These are phyloP conservation scores for Zasmidium cellare DNA, from an alignment of 2,329 filamentous ascomycete species.

Conservation along the genomic window DNA sequence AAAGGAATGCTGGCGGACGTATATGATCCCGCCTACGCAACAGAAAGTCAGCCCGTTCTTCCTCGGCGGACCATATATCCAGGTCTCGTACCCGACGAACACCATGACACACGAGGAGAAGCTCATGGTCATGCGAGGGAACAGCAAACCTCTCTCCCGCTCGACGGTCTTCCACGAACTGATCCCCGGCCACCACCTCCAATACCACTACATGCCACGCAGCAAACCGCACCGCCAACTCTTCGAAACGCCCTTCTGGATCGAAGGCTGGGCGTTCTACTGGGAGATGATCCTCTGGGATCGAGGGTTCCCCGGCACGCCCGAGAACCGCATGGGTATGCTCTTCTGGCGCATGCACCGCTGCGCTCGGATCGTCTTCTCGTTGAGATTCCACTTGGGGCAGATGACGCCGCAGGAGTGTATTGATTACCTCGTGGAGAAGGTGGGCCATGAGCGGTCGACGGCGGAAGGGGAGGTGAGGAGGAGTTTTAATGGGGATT, in stretches of 20 bases:
- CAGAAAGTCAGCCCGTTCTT: constrained; percentile 63
- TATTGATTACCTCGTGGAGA: constrained; percentile 57
- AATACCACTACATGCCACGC: constrained; percentile 52
- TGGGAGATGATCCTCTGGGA: constrained; percentile 63
- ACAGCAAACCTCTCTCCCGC: constrained; percentile 58
- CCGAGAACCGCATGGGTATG: constrained; percentile 58
- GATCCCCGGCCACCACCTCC: constrained; percentile 60
- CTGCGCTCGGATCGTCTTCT: constrained; percentile 60
- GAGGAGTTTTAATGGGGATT: constrained; percentile 57
- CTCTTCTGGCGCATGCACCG: constrained; percentile 65
- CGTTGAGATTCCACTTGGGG: constrained; percentile 59
- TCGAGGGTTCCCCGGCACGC: constrained; percentile 50
- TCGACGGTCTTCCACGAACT: constrained; percentile 64
- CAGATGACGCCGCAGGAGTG: constrained; percentile 55
- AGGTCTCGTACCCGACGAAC: constrained; percentile 58
- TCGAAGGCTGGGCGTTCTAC: constrained; percentile 63
- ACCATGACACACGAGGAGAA: constrained; percentile 57
- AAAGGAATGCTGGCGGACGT: constrained; percentile 56
- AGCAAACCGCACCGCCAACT: constrained; percentile 52
- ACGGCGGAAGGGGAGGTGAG: constrained; percentile 63
- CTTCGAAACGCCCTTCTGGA: constrained; percentile 60
- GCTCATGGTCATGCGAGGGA: constrained; percentile 61
- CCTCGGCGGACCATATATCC: constrained; percentile 55
- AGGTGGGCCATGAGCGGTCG: constrained; percentile 59
- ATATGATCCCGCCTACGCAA: constrained; percentile 55